phyloP scores from a whole-genome alignment of 345 rosid genomes.

The Brassica carinata region DNA sequence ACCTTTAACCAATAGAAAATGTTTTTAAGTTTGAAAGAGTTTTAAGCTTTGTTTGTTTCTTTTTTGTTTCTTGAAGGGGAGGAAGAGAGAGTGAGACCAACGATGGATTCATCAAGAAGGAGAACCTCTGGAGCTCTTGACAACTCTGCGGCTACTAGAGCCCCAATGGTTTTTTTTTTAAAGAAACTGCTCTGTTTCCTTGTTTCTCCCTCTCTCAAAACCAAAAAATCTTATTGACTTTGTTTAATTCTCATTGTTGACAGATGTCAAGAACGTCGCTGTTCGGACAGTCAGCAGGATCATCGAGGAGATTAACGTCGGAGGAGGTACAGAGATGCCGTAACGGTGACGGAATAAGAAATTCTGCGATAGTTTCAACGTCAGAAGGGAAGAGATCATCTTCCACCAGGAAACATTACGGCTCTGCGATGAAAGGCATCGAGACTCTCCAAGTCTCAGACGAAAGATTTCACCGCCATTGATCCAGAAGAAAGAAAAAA shows the following conservation, averaged over 20 bases:
- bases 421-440: conserved; percentile 62
- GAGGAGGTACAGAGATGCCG: conserved; percentile 61
- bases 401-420: conserved; percentile 65
- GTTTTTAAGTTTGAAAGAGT: background rate
- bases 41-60: conserved; percentile 12
- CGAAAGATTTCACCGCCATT: conserved; percentile 41
- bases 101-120: background rate
- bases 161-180: conserved; percentile 47
- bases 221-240: too few relatives aligned
- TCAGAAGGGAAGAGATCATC: conserved; percentile 70
- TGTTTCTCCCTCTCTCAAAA: background rate
- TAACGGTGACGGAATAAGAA: conserved; percentile 48
- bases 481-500: background rate
- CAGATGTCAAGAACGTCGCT: conserved; percentile 58
- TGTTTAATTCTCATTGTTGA: too few relatives aligned
- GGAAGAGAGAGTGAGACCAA: background rate
- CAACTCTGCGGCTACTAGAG: background rate
- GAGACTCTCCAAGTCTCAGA: conserved; percentile 56
- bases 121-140: background rate
- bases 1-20: background rate
- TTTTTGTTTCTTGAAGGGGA: background rate
- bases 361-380: conserved; percentile 56
- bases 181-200: conserved; percentile 8
- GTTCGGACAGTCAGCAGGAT: conserved; percentile 66
- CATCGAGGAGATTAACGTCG: conserved; percentile 59